Evolutionary conservation across 1,284 basidiomycete species (phyloP).

Genomic region (Ceratorhiza oryzae-sativae): DNA sequence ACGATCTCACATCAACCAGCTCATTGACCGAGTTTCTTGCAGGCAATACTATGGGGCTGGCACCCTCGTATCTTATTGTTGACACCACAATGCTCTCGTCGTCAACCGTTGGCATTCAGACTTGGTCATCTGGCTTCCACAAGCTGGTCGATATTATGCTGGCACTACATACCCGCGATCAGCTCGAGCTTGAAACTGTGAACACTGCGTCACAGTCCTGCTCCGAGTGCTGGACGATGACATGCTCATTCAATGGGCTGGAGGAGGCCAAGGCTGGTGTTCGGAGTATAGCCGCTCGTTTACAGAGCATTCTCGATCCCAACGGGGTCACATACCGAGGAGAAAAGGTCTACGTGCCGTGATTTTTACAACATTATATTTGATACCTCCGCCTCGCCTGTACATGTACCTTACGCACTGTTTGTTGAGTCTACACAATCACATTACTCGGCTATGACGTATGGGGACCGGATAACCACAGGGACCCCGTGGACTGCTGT

Average conservation of each 20-base stretch:
- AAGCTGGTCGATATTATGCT: slow-evolving; percentile 72
- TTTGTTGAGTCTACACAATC: background rate
- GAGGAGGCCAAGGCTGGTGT: slow-evolving; percentile 40
- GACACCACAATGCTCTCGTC: slow-evolving; percentile 70
- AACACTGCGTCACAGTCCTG: slow-evolving; percentile 75
- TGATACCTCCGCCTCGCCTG: background rate
- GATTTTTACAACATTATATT: slow-evolving; percentile 6
- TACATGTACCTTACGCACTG: background rate
- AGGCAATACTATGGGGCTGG: slow-evolving; percentile 57
- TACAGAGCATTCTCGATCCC: slow-evolving; percentile 38
- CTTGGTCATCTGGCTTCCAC: slow-evolving; percentile 71
- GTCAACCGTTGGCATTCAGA: slow-evolving; percentile 55
- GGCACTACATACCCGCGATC: slow-evolving; percentile 66
- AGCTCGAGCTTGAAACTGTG: slow-evolving; percentile 74
- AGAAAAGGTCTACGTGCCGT: slow-evolving; percentile 42
- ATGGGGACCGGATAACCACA: background rate
- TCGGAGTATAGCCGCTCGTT: slow-evolving; percentile 34
- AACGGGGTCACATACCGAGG: slow-evolving; percentile 42
- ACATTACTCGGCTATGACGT: background rate
- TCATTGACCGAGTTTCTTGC: background rate
- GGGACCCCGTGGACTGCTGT: slow-evolving; percentile 6
- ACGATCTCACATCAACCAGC: slow-evolving; percentile 43
- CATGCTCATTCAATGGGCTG: slow-evolving; percentile 69
- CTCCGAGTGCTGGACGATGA: slow-evolving; percentile 80
- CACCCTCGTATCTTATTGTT: slow-evolving; percentile 76